Percentiles rank a stretch among this genome's conserved stretches.
These are phyloP conservation scores for Clathrospora elynae DNA, from an alignment of 2,329 filamentous ascomycete genomes.

Conservation along the genomic window DNA sequence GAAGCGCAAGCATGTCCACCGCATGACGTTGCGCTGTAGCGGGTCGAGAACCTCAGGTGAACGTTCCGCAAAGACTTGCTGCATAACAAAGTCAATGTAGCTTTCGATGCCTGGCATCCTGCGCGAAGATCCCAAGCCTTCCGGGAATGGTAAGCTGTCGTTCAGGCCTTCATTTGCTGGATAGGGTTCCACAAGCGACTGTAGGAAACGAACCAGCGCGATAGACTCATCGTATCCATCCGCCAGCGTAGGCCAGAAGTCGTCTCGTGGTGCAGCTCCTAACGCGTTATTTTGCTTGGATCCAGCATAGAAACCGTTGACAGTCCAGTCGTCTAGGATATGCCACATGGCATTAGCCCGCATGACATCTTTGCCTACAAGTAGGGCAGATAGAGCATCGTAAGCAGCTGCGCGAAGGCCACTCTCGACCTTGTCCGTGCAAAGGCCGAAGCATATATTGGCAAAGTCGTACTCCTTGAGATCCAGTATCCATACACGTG, in stretches of 20 bases:
- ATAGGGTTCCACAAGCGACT: constrained; percentile 71
- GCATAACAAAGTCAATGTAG: constrained; percentile 90
- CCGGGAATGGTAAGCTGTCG: constrained; percentile 83
- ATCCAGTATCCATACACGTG: constrained; percentile 74
- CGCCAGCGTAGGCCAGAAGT: constrained; percentile 73
- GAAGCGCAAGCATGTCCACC: constrained; percentile 82
- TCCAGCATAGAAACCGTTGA: constrained; percentile 41
- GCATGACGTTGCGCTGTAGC: constrained; percentile 72
- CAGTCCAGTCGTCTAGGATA: constrained; percentile 77
- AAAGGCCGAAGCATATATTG: constrained; percentile 76
- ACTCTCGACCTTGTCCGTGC: constrained; percentile 74
- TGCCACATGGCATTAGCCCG: constrained; percentile 79
- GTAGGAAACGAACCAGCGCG: constrained; percentile 79
- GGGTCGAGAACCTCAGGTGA: constrained; percentile 66
- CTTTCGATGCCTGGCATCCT: constrained; percentile 86
- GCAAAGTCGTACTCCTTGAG: constrained; percentile 71
- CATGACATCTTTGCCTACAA: constrained; percentile 72
- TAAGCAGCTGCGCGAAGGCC: constrained; percentile 85
- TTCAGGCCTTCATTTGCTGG: constrained; percentile 66
- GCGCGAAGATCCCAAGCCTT: constrained; percentile 76
- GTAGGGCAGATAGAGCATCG: constrained; percentile 73
- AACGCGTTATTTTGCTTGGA: constrained; percentile 39
- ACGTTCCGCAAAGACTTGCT: constrained; percentile 73
- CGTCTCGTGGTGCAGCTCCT: constrained; percentile 33
- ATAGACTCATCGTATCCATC: constrained; percentile 83